Base-by-base conservation (phyloP, 768 basidiomycete genomes). In the Paxillus rubicundulus region DNA sequence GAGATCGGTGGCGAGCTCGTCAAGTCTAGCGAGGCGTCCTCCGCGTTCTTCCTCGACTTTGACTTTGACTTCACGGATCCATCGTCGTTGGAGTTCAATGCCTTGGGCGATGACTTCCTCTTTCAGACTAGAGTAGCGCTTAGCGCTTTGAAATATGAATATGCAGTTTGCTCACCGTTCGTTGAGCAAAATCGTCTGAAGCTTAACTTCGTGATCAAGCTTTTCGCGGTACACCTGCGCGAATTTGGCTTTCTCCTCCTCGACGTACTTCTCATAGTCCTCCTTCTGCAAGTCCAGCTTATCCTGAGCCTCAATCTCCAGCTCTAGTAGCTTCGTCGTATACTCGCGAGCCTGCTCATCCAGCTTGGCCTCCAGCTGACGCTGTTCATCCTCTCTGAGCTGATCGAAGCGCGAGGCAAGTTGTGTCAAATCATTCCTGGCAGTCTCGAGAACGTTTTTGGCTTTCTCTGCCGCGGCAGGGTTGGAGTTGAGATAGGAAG, bases 81-180 rank as follows among this genome's bases (percentile, higher is more conserved):
- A 98, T 49, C 92, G 82, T 45, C 94, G 86, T 67, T 98, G 97
- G 20, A 98, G 84, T 72, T 98, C 97, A 63, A 99, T 93, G 16
- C 95, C 97, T 69, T 98, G 95, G 3, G 94, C 88, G 46, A 98
- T 80, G 48, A 98, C 92, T 68, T 96, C 94, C 67, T 96, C 92
- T 68, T 87, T 90, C 53, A 99, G 78, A 38, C 94, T 97, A 62
- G 1, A 18, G 37, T n/a, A 18, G 9, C 6, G 24, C 5, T 38
- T 9, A 34, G 36, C n/a, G 17, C 2, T 17, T 18, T 38, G 4
- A 37, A 9, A 16, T 45, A 50, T 47, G 44, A 33, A 36, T 53
- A 12, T 21, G 18, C 28, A 37, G 21, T 40, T n/a, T 27, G 55
- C 80, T 54, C 62, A 95, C 94, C 96, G 85, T 74, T 98, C 85